Conservation (phyloP, 2,329 filamentous ascomycete genomes). For the Penicillium sp. region DNA sequence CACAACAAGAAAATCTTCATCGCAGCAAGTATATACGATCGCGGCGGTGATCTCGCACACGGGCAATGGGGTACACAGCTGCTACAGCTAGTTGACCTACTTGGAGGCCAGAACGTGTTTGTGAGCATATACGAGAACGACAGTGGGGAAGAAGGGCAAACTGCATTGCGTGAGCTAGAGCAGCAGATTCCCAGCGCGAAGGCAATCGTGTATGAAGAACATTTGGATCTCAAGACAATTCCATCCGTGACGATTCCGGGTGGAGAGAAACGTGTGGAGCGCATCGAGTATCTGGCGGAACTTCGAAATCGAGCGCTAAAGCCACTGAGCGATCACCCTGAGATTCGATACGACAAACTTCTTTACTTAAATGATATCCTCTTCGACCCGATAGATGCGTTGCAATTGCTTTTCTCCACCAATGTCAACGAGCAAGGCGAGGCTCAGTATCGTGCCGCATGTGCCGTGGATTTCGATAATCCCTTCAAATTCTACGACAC, state of each 20-base stretch:
- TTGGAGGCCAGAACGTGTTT: conserved; percentile 70
- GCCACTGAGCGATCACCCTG: conserved; percentile 59
- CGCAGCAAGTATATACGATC: conserved; percentile 70
- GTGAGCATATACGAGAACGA: conserved; percentile 76
- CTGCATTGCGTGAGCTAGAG: conserved; percentile 59
- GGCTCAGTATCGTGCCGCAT: conserved; percentile 68
- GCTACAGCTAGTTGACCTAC: conserved; percentile 63
- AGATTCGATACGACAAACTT: conserved; percentile 57
- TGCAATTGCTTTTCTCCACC: conserved; percentile 65
- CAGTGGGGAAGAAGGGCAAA: conserved; percentile 59
- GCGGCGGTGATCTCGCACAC: conserved; percentile 60
- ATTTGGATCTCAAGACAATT: conserved; percentile 61
- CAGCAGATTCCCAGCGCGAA: conserved; percentile 54
- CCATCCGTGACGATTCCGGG: conserved; percentile 65
- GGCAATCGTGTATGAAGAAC: conserved; percentile 62
- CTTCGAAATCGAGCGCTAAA: conserved; percentile 71
- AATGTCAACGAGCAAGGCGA: conserved; percentile 58
- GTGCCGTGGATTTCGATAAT: conserved; percentile 74
- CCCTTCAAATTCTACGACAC: conserved; percentile 78
- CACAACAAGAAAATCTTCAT: conserved; percentile 72
- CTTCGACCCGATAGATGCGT: conserved; percentile 62
- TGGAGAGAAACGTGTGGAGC: conserved; percentile 66
- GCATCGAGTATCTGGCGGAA: conserved; percentile 73
- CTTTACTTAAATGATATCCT: conserved; percentile 70
- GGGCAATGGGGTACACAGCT: conserved; percentile 68